These are phyloP conservation scores for Paraphaeosphaeria sporulosa DNA, from an alignment of 2,329 filamentous ascomycete genomes.

Conservation along the genomic window DNA sequence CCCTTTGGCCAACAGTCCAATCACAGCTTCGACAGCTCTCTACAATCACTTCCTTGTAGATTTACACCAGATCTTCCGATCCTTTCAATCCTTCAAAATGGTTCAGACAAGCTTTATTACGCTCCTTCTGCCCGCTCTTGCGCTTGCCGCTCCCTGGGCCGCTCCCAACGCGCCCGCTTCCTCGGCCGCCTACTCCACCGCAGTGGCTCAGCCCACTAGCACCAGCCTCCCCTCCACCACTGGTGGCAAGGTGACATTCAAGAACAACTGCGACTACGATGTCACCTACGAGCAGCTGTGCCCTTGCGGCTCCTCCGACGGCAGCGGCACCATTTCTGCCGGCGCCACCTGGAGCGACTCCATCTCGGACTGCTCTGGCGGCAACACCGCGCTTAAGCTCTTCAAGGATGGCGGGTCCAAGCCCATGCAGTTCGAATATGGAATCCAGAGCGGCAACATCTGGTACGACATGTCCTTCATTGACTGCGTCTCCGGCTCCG, in stretches of 20 bases:
- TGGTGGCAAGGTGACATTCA: slow-evolving; percentile 9
- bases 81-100: slow-evolving; percentile 16
- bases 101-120: slow-evolving; percentile 15
- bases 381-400: slow-evolving; percentile 18
- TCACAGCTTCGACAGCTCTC: neutral
- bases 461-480: slow-evolving; percentile 22
- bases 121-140: slow-evolving; percentile 16
- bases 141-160: slow-evolving; percentile 13
- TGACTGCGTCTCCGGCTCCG: slow-evolving; percentile 20
- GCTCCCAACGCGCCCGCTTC: neutral
- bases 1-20: slow-evolving; percentile 1
- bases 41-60: neutral
- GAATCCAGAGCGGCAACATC: slow-evolving; percentile 6
- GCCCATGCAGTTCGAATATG: slow-evolving; percentile 22
- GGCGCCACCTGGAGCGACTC: slow-evolving; percentile 14
- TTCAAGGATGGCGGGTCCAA: slow-evolving; percentile 4
- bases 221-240: neutral
- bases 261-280: slow-evolving; percentile 17
- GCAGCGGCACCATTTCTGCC: slow-evolving; percentile 7
- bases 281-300: slow-evolving; percentile 9
- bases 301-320: neutral
- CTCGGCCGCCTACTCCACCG: neutral
- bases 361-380: slow-evolving; percentile 14
- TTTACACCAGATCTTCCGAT: slow-evolving; percentile 1
- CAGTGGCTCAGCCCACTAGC: neutral